Conservation (phyloP, 179 eudicot species). For the Spergularia azorica region DNA sequence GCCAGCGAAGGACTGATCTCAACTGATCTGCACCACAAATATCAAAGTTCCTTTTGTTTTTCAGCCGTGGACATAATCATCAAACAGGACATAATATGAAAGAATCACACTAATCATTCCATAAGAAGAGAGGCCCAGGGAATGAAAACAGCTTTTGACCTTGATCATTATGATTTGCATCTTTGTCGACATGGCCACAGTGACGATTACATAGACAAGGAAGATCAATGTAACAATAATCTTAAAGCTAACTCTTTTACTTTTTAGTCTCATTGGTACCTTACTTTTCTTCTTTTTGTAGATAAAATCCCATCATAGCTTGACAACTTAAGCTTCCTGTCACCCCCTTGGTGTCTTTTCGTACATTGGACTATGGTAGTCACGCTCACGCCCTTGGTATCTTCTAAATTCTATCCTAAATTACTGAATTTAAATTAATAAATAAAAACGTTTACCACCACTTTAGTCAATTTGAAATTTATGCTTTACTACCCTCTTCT, state of each 20-base stretch:
- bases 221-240: background rate
- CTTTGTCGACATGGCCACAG: background rate
- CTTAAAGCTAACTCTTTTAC: background rate
- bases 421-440: no score
- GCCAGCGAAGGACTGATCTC: conserved; percentile 90
- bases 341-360: no score
- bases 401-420: no score
- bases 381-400: no score
- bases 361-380: no score
- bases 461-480: conserved; percentile 1
- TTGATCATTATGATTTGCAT: background rate
- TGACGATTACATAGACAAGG: background rate
- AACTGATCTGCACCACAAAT: conserved; percentile 73
- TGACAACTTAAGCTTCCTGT: no score
- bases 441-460: background rate
- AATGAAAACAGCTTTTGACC: background rate
- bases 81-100: no score
- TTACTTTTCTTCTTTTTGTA: no score
- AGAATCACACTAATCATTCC: no score
- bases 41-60: background rate
- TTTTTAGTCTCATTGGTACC: background rate
- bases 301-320: no score
- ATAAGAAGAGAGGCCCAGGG: background rate
- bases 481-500: background rate
- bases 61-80: background rate